A percentile compares a stretch with the other conserved stretches of the same genome.
Conservation (phyloP, 179 eudicot species). For the Corrigiola litoralis region DNA sequence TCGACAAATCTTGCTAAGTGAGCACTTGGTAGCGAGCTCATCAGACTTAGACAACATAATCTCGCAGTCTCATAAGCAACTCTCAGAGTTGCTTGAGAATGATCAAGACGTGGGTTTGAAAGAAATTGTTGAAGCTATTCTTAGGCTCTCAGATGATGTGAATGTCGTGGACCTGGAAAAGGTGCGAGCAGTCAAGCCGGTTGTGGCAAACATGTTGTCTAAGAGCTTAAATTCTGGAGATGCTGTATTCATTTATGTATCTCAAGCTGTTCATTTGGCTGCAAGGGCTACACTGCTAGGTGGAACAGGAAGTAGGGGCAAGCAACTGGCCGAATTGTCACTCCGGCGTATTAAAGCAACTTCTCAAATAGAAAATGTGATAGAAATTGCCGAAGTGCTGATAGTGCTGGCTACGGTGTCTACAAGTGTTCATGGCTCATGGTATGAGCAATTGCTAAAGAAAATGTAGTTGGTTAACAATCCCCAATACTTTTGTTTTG, state of each 20-base stretch:
- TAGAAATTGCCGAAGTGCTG: conserved; percentile 34
- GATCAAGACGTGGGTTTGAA: conserved; percentile 51
- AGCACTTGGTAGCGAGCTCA: conserved; percentile 38
- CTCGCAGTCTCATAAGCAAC: conserved; percentile 35
- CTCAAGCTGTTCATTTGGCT: conserved; percentile 42
- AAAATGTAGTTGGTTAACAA: too few species aligned
- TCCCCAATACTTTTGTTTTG: conserved; percentile 4
- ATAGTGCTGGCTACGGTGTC: conserved; percentile 45
- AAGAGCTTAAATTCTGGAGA: conserved; percentile 58
- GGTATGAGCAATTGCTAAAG: conserved; percentile 46
- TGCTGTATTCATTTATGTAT: conserved; percentile 36
- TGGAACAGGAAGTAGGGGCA: conserved; percentile 42
- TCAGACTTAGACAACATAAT: conserved; percentile 49
- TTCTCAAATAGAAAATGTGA: conserved; percentile 32
- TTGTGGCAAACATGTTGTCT: conserved; percentile 43
- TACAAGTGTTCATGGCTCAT: conserved; percentile 36
- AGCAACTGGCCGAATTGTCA: conserved; percentile 32
- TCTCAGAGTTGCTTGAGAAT: conserved; percentile 47
- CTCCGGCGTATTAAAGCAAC: conserved; percentile 51
- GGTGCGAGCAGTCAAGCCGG: conserved; percentile 31
- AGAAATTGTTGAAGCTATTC: conserved; percentile 51
- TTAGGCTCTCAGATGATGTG: too few species aligned
- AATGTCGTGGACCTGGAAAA: conserved; percentile 19
- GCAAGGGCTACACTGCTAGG: conserved; percentile 39
- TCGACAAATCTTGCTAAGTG: conserved; percentile 61